Base-by-base conservation (phyloP, 331 rosid genomes). In the Spiraea crenata region DNA sequence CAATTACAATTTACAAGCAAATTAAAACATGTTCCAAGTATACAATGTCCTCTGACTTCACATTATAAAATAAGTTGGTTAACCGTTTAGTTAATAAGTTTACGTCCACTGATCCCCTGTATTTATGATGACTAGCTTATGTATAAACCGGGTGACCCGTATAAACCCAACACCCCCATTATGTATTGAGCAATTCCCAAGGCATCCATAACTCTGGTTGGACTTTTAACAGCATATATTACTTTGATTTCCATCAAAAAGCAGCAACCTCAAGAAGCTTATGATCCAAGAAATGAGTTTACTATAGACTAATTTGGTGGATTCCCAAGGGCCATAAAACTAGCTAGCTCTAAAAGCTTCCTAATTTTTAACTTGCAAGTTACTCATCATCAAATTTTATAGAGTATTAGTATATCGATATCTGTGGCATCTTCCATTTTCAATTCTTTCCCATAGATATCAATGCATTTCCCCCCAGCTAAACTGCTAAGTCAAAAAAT, bases 231-330 rank as follows among this genome's bases (percentile, higher is more conserved):
- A 35, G n/a, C 70, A 58, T 31, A 10, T 78, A 10, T 78, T 72
- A 44, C 74, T 50, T 78, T 52, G 39, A 60, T 7, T 40, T 42
- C 77, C 72, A 66, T 78, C 69, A 77, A 71, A 59, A 49, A 9
- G 65, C 69, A 46, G 39, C 74, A 49, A 10, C 12, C 45, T 72
- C 65, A 66, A 78, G 65, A 78, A 48, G 69, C 15, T 63, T 62
- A 61, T 46, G 80, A 76, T 70, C 76, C 76, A 76, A 76, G 80
- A 63, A 69, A 62, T 68, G 37, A 54, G 15, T 54, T 69, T 69
- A 52, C 48, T 31, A 38, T 25, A 25, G 31, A 68, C 34, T 69
- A 49, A 5, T 46, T 55, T 49, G 44, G 15, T 54, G 16, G 44
- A 58, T 13, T 58, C 44, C 63, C 63, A 12, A 35, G 63, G n/a